These are phyloP conservation scores for Scortechinia acanthostroma DNA, from an alignment of 2,329 filamentous ascomycete species.

Conservation along the genomic window DNA sequence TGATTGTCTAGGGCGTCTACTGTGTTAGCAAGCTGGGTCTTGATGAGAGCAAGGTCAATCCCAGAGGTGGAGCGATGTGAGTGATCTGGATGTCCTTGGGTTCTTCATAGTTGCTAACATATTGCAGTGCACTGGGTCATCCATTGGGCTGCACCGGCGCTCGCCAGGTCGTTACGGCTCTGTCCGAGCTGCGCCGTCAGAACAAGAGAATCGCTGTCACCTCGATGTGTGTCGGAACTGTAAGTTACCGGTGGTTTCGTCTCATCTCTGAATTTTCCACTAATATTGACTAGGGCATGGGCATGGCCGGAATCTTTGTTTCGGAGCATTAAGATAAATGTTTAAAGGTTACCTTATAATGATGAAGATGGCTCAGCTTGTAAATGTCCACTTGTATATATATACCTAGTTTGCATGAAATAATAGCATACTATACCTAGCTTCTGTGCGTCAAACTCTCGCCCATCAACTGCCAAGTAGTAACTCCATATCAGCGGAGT, in stretches of 20 bases:
- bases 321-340: slow-evolving; percentile 5
- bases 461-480: too few relatives aligned
- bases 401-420: too few relatives aligned
- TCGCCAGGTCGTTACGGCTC: slow-evolving; percentile 7
- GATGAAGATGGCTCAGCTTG: background rate
- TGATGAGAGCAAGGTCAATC: slow-evolving; percentile 4
- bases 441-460: too few relatives aligned
- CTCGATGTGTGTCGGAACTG: slow-evolving; percentile 5
- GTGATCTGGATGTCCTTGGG: background rate
- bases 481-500: too few relatives aligned
- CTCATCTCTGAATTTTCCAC: background rate
- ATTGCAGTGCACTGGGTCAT: slow-evolving; percentile 7
- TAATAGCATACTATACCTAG: too few relatives aligned
- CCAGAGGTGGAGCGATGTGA: slow-evolving; percentile 7
- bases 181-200: slow-evolving; percentile 5
- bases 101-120: background rate
- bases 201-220: slow-evolving; percentile 4
- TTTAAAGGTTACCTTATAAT: background rate
- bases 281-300: slow-evolving; percentile 5
- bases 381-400: too few relatives aligned
- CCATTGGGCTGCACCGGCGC: slow-evolving; percentile 10
- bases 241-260: background rate
- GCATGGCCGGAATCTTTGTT: slow-evolving; percentile 7
- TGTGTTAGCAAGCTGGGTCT: slow-evolving; percentile 3
- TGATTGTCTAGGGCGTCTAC: slow-evolving; percentile 3